Evolutionary conservation across 148 eudicot species (phyloP).

Genomic region (Limonium bicolor): DNA sequence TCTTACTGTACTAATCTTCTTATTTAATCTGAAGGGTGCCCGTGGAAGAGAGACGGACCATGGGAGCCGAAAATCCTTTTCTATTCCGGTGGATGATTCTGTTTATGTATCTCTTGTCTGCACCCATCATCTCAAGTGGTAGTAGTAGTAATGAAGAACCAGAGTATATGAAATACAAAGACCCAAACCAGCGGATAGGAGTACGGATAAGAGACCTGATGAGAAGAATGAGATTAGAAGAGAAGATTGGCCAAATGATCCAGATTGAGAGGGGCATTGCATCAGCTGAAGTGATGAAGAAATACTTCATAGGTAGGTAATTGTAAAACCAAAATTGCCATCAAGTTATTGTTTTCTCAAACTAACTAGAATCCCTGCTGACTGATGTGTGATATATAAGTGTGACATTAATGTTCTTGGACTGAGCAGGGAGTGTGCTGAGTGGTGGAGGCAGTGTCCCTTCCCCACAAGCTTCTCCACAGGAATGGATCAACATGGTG

Average conservation of each 20-base stretch:
- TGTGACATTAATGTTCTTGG: too few species aligned
- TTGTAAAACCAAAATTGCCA: too few species aligned
- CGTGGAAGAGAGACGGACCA: too few species aligned
- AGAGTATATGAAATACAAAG: conserved; percentile 34
- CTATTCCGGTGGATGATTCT: too few species aligned
- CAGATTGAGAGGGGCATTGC: conserved; percentile 63
- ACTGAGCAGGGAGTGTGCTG: conserved; percentile 74
- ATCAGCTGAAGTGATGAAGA: conserved; percentile 38
- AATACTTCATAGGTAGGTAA: conserved; percentile 59
- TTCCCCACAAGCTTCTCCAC: conserved; percentile 36
- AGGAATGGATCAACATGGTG: conserved; percentile 69
- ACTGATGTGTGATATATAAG: too few species aligned
- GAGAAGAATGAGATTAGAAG: conserved; percentile 44
- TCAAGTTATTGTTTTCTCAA: too few species aligned
- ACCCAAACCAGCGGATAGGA: conserved; percentile 36
- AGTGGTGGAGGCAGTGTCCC: conserved; percentile 90
- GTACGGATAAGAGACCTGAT: conserved; percentile 41
- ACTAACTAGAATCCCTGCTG: too few species aligned
- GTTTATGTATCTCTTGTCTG: too few species aligned
- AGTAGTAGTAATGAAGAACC: conserved; percentile 18
- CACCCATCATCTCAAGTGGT: too few species aligned
- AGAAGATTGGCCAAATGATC: conserved; percentile 74
- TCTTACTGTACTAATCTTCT: too few species aligned
- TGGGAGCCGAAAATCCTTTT: too few species aligned
- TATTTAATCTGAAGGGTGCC: too few species aligned